A percentile compares a stretch with the other conserved stretches of the same genome.
Evolutionary conservation across 2,329 filamentous ascomycete species (phyloP).

Genomic region (Aspergillus sp.): DNA sequence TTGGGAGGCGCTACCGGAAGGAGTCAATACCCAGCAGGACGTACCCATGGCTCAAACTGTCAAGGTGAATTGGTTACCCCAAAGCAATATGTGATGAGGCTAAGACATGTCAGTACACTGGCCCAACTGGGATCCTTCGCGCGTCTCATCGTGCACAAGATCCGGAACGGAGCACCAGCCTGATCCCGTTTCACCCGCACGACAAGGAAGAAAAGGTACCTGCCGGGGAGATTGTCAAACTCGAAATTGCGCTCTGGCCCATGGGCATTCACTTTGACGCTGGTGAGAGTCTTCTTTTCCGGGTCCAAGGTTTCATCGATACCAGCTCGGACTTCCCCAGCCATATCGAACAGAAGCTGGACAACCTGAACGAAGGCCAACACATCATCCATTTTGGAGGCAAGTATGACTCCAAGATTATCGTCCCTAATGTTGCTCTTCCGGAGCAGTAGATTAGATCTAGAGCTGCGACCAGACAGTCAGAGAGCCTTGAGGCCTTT

Average conservation of each 20-base stretch:
- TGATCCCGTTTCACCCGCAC: conserved; percentile 33
- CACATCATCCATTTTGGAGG: neutral
- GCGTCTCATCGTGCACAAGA: conserved; percentile 41
- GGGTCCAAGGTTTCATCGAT: conserved; percentile 9
- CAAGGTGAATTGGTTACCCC: conserved; percentile 18
- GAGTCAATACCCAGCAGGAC: conserved; percentile 7
- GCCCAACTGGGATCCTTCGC: conserved; percentile 25
- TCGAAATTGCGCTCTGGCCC: conserved; percentile 48
- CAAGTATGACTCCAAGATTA: neutral
- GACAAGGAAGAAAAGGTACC: conserved; percentile 39
- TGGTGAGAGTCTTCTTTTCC: conserved; percentile 29
- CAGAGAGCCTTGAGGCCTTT: no score
- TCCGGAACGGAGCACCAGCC: conserved; percentile 24
- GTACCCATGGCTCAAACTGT: no score
- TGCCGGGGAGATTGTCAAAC: conserved; percentile 40
- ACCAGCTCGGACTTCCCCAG: neutral
- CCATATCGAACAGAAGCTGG: neutral
- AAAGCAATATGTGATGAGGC: no score
- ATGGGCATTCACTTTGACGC: conserved; percentile 44
- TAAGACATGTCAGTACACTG: conserved; percentile 14
- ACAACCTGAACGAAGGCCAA: neutral
- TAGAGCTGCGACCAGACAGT: no score
- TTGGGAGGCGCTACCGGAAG: conserved; percentile 19
- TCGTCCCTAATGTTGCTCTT: no score
- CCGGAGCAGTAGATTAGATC: no score